phyloP scores from a whole-genome alignment of 2,329 filamentous ascomycete genomes.

The Neopestalotiopsis sp. region DNA sequence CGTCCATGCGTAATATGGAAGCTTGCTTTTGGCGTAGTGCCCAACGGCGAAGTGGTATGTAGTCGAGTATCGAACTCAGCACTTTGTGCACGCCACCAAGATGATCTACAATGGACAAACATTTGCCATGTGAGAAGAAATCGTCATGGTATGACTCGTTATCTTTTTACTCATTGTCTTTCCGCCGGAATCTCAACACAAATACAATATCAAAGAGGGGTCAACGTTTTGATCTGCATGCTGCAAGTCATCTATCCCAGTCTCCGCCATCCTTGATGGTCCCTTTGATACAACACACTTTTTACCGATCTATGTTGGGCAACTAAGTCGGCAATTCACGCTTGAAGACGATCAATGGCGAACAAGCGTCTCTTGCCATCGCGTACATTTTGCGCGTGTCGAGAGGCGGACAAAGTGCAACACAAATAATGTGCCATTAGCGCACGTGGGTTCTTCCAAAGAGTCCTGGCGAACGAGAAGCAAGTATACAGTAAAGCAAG shows the following conservation, averaged over 20 bases:
- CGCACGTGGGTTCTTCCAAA: conserved; percentile 2
- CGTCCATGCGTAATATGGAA: not conserved
- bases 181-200: not conserved
- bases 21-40: not conserved
- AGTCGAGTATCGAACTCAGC: not conserved
- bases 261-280: not conserved
- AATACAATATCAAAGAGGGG: not conserved
- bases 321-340: not conserved
- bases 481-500: not conserved
- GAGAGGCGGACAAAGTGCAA: not conserved
- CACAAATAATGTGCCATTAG: not conserved
- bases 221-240: not conserved
- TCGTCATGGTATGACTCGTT: not conserved
- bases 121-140: not conserved
- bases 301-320: not conserved
- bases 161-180: not conserved
- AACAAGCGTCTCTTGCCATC: not conserved
- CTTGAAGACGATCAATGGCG: not conserved
- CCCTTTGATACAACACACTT: not conserved
- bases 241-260: conserved; percentile 1
- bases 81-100: not conserved
- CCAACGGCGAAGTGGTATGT: not conserved
- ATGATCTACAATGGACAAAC: not conserved
- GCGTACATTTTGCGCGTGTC: not conserved
- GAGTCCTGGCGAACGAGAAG: not conserved